Evolutionary conservation across 2,329 filamentous ascomycete genomes (phyloP), one percentile per base, ranked within the genome.

Genomic region (Leptographium radiaticola): DNA sequence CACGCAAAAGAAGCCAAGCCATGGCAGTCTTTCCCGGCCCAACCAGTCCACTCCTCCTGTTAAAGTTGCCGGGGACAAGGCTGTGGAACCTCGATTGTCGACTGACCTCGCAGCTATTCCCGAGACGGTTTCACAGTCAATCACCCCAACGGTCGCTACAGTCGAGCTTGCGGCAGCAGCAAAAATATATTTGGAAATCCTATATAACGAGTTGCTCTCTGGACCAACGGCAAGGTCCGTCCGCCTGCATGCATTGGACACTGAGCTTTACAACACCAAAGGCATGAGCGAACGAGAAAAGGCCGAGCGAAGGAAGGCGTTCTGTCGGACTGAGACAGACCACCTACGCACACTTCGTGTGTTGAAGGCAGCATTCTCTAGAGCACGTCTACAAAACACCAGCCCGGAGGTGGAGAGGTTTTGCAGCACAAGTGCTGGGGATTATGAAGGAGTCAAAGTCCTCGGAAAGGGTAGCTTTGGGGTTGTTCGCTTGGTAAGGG

Each of bases 401-500:
- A 31, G 12, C 6, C 2, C 11, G 7, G 18, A 46, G 33, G 39
- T 13, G 31, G 25, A n/a, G 4, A 6, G 30, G 11, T 16, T 49
- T 15, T 12, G 31, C 30, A 25, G 20, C 7, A 45, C 47, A 11
- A 39, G 51, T 33, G 61, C 53, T n/a, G 58, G 81, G 10, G 79
- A 82, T n/a, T 96, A 91, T 62, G 86, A 95, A 59, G 75, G 84
- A 13, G 70, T 97, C 34, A 87, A 89, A 60, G 76, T 94, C 18
- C 75, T 97, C 6, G 90, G 93, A 0, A 95, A 93, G 65, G 91
- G 93, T 10, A 96, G 90, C 64, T 98, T 97, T 68, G 91, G 93
- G 0, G 84, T 95, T 30, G 93, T 98, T 16, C 80, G 85, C 47
- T 75, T 98, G 39, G 90, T 97, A 2, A 83, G 82, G 54, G 86